Evolutionary conservation across 768 basidiomycete species (phyloP), one percentile per base, ranked within the genome.

Genomic region (Phaeotremella fagi): DNA sequence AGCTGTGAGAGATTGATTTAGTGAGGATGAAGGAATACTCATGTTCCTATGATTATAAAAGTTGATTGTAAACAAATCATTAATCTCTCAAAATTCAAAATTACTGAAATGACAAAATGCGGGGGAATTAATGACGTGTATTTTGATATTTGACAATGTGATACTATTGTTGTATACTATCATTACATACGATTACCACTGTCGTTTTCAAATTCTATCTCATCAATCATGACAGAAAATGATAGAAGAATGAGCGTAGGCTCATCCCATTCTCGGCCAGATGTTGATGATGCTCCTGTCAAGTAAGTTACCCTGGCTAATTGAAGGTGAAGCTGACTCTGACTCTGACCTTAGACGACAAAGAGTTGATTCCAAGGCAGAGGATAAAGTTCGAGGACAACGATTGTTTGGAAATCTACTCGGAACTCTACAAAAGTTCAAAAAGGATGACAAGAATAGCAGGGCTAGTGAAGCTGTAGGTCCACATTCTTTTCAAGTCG

Each of bases 401-500:
- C 28, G 72, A 29, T 37, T 74, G 29, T 70, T 74, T 45, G 72
- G 72, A 2, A 74, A 74, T 54, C 47, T 74, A n/a, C 45, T 74
- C 33, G 71, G 70, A 16, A 70, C 68, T n/a, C 50, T 74, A 28
- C 64, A 68, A 33, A 59, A 68, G 47, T 74, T 74, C 50, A 64
- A 68, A 50, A 71, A 68, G 27, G 72, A 74, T 14, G 72, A 74
- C 52, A 74, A 68, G 57, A 53, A 54, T 12, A 50, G 54, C 33
- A 52, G 65, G 24, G 57, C 54, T 14, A 69, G 62, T 38, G 68
- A 67, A 33, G 64, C 65, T 36, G 72, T 74, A 23, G 49, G 72
- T 65, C 7, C 43, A 1, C 9, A 1, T 25, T 7, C n/a, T 35
- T 31, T 16, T 7, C 18, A 16, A 27, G 24, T 15, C 44, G 3